phyloP scores from a whole-genome alignment of 2,329 filamentous ascomycete species.

The Cercospora nicotianae region DNA sequence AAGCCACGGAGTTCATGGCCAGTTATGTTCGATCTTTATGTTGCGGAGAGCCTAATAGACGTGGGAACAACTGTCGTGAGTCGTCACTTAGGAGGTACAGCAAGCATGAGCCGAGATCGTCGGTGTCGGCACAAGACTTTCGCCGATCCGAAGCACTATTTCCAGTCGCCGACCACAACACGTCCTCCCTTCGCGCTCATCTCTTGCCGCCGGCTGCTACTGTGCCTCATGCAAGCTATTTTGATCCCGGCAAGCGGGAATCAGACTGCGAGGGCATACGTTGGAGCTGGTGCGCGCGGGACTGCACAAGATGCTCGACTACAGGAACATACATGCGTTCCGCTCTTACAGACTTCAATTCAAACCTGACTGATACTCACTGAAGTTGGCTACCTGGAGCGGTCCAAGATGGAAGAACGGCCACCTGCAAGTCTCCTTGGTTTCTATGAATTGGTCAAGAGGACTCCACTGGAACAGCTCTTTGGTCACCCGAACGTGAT shows the following conservation, averaged over 20 bases:
- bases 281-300: not conserved
- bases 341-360: not conserved
- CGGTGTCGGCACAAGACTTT: not conserved
- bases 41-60: too few species aligned
- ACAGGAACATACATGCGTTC: not conserved
- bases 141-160: not conserved
- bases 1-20: slow-evolving; percentile 51
- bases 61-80: not conserved
- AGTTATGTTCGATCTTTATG: not conserved
- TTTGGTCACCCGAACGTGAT: not conserved
- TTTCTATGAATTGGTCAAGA: not conserved
- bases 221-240: not conserved
- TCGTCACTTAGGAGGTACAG: not conserved
- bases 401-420: not conserved
- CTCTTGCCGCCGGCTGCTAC: not conserved
- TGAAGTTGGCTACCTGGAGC: too few species aligned
- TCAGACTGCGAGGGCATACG: too few species aligned
- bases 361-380: too few species aligned
- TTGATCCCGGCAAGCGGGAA: not conserved
- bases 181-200: not conserved
- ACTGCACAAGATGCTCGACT: not conserved
- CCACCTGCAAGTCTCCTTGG: not conserved
- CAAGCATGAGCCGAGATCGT: not conserved
- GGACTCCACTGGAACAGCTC: not conserved
- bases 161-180: not conserved